phyloP scores from a whole-genome alignment of 768 basidiomycete species.

The Rhodotorula diobovata region DNA sequence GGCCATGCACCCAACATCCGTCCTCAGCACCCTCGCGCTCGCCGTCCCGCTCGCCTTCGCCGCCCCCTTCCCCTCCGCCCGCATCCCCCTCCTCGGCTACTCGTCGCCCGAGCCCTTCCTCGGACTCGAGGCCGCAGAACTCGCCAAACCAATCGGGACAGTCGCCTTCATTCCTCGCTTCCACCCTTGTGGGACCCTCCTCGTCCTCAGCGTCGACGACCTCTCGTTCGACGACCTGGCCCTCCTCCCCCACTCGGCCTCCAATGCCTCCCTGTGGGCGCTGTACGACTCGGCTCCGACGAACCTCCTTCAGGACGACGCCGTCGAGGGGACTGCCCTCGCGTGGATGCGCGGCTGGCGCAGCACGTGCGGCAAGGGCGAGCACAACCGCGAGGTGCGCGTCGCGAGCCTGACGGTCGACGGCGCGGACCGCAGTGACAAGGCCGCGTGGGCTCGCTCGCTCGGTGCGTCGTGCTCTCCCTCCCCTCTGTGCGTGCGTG shows the following conservation, averaged over 20 bases:
- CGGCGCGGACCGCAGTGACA: background rate
- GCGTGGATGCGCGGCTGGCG: slow-evolving; percentile 21
- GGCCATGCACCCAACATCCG: background rate
- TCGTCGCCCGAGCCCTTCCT: slow-evolving; percentile 11
- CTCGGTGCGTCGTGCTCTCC: background rate
- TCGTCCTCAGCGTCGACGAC: slow-evolving; percentile 6
- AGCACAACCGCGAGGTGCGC: slow-evolving; percentile 21
- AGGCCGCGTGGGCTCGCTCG: background rate
- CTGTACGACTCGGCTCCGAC: background rate
- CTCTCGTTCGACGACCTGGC: slow-evolving; percentile 7
- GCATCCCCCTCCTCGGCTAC: slow-evolving; percentile 5
- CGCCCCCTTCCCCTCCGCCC: background rate
- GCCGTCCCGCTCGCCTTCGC: background rate
- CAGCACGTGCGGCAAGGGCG: slow-evolving; percentile 19
- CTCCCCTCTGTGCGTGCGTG: background rate
- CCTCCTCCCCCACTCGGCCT: background rate
- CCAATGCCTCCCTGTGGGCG: background rate
- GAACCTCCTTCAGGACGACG: background rate
- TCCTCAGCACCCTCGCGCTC: background rate
- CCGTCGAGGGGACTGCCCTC: slow-evolving; percentile 15
- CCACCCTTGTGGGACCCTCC: slow-evolving; percentile 22
- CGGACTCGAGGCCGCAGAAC: slow-evolving; percentile 16
- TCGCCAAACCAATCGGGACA: background rate
- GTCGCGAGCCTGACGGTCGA: slow-evolving; percentile 11
- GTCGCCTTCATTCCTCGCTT: slow-evolving; percentile 20